phyloP scores from a whole-genome alignment of 2,329 filamentous ascomycete genomes.

The Aspergillus fischeri region DNA sequence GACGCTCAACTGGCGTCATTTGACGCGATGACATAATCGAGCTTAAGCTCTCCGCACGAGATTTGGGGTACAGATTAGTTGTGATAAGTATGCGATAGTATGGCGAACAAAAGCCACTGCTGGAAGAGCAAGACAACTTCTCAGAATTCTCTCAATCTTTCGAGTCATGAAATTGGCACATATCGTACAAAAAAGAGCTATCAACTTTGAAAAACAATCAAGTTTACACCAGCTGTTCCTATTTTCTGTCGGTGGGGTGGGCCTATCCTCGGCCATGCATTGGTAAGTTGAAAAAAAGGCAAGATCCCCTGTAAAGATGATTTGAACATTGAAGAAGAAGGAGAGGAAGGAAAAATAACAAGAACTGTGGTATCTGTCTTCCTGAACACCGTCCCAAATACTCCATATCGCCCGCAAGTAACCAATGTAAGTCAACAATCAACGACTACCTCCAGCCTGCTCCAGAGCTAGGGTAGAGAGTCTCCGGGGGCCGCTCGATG shows the following conservation, averaged over 20 bases:
- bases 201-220: constrained; percentile 8
- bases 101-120: neutral
- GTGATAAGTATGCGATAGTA: neutral
- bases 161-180: constrained; percentile 9
- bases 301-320: constrained; percentile 11
- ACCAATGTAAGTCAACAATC: constrained; percentile 11
- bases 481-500: constrained; percentile 28
- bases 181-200: constrained; percentile 16
- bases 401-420: constrained; percentile 13
- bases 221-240: constrained; percentile 5
- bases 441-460: constrained; percentile 19
- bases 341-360: constrained; percentile 8
- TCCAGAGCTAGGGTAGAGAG: constrained; percentile 24
- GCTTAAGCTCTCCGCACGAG: neutral
- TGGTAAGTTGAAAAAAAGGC: constrained; percentile 9
- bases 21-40: constrained; percentile 8
- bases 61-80: neutral
- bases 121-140: neutral
- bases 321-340: neutral
- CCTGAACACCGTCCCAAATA: constrained; percentile 23
- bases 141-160: neutral
- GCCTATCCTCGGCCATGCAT: neutral
- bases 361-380: constrained; percentile 28
- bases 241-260: constrained; percentile 8
- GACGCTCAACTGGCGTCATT: constrained; percentile 9